Evolutionary conservation across 805 yeast species (phyloP), one percentile per base, ranked within the genome.

Genomic region (Ogataea trehaloabstinens): DNA sequence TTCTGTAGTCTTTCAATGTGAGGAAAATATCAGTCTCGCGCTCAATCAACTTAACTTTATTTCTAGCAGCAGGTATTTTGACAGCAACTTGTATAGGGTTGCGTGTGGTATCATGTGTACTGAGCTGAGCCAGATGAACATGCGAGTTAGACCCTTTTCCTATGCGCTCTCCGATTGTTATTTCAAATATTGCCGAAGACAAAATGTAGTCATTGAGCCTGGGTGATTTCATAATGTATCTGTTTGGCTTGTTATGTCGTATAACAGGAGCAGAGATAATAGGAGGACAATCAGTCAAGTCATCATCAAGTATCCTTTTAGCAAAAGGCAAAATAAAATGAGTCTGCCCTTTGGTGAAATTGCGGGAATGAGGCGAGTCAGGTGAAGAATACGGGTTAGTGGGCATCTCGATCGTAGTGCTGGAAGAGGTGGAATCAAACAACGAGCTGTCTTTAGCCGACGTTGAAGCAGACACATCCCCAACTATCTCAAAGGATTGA

Each of bases 131-230:
- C 16, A 44, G 35, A 31, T 56, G 53, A 6, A 61, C 66, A 30
- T 55, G 57, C 1, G 64, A 52, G 31, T 50, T 59, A 4, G 62
- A 52, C 4, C 66, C 66, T 22, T 43, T 45, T 1, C 65, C 65
- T 11, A 61, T 34, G 22, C 38, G 31, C 3, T 42, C 34, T 2
- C 24, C 36, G 17, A 61, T 27, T 10, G 35, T 40, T 4, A 61
- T n/a, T 2, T 42, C 30, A 35, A 58, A 60, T 2, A 45, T 35
- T 1, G 40, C 18, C 2, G 52, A 37, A 6, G 55, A 41, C 3
- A 58, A 36, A 4, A 53, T 56, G 41, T 48, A 53, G 18, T 35
- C 36, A 13, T 48, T 41, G 12, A 59, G 31, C 4, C 36, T 20
- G 11, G 31, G 28, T n/a, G 51, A 38, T 3, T 45, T 46, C 19